phyloP scores from a whole-genome alignment of 768 basidiomycete species.

The Lactifluus piperatus region DNA sequence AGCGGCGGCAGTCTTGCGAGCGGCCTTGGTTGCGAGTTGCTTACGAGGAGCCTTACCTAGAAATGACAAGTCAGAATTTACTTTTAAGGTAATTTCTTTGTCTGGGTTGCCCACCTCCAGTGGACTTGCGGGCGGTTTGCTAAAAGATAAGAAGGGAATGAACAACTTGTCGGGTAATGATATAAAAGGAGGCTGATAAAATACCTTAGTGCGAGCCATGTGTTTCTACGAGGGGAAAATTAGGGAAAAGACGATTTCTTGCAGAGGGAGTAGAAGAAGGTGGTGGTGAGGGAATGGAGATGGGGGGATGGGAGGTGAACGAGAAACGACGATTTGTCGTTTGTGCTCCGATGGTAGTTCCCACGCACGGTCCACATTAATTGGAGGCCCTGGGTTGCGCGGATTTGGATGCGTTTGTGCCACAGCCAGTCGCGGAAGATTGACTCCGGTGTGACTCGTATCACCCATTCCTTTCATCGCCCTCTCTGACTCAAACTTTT shows the following conservation, averaged over 20 bases:
- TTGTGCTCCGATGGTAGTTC: slow-evolving; percentile 21
- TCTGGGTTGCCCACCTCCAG: slow-evolving; percentile 63
- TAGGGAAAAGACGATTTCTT: slow-evolving; percentile 10
- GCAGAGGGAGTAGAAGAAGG: slow-evolving; percentile 13
- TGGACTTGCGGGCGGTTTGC: slow-evolving; percentile 99
- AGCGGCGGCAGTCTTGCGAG: slow-evolving; percentile 73
- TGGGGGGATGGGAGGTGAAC: slow-evolving; percentile 8
- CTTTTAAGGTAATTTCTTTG: slow-evolving; percentile 19
- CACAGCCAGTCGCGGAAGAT: slow-evolving; percentile 20
- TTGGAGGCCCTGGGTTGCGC: slow-evolving; percentile 15
- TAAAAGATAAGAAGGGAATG: slow-evolving; percentile 30
- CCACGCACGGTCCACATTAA: slow-evolving; percentile 18
- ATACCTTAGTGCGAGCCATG: slow-evolving; percentile 89
- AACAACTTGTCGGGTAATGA: slow-evolving; percentile 2
- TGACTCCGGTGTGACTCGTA: slow-evolving; percentile 10
- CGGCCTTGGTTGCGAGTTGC: slow-evolving; percentile 93
- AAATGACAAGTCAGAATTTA: slow-evolving; percentile 24
- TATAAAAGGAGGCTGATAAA: not conserved
- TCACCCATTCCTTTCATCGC: not conserved
- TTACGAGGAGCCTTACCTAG: slow-evolving; percentile 85
- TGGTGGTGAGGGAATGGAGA: slow-evolving; percentile 14
- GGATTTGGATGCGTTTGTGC: slow-evolving; percentile 21
- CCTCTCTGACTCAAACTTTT: slow-evolving; percentile 3
- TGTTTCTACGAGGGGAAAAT: slow-evolving; percentile 17
- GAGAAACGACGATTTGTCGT: slow-evolving; percentile 22